These are phyloP conservation scores for Zelopaecilomyces penicillatus DNA, from an alignment of 2,329 filamentous ascomycete species.

Conservation along the genomic window DNA sequence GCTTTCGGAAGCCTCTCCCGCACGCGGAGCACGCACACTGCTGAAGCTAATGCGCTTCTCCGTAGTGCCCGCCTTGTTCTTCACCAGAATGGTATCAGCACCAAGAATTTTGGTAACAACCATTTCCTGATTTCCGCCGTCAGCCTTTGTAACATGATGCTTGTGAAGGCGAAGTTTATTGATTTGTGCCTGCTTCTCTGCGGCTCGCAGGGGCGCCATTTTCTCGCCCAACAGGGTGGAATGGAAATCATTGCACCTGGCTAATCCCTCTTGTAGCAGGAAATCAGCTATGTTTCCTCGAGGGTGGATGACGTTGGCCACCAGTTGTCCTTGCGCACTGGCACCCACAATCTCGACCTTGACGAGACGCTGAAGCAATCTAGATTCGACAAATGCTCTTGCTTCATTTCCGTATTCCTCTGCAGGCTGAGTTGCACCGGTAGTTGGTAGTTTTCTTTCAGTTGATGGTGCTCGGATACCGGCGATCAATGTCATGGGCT, in stretches of 20 bases:
- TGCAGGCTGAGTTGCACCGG: constrained; percentile 71
- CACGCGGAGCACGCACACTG: constrained; percentile 88
- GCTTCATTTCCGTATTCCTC: constrained; percentile 90
- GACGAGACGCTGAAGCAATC: constrained; percentile 79
- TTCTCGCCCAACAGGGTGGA: constrained; percentile 82
- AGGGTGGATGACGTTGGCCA: constrained; percentile 80
- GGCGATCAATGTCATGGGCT: constrained; percentile 82
- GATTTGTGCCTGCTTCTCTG: constrained; percentile 77
- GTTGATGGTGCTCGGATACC: constrained; percentile 87
- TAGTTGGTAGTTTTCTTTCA: constrained; percentile 69
- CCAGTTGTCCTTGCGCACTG: constrained; percentile 84
- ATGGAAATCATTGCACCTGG: constrained; percentile 91
- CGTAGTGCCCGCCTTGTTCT: constrained; percentile 67
- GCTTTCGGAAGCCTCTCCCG: constrained; percentile 75
- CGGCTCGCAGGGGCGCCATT: constrained; percentile 77
- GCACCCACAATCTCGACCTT: constrained; percentile 76
- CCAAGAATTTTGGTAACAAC: constrained; percentile 77
- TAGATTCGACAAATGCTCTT: constrained; percentile 74
- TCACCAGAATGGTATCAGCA: constrained; percentile 80
- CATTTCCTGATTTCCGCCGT: constrained; percentile 64
- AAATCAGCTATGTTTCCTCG: constrained; percentile 89
- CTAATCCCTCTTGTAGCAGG: constrained; percentile 79
- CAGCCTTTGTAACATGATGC: constrained; percentile 64
- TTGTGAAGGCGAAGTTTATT: constrained; percentile 73
- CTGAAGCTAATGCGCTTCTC: constrained; percentile 90